These are phyloP conservation scores for Verticillium zaregamsianum DNA, from an alignment of 2,329 filamentous ascomycete species.

Conservation along the genomic window DNA sequence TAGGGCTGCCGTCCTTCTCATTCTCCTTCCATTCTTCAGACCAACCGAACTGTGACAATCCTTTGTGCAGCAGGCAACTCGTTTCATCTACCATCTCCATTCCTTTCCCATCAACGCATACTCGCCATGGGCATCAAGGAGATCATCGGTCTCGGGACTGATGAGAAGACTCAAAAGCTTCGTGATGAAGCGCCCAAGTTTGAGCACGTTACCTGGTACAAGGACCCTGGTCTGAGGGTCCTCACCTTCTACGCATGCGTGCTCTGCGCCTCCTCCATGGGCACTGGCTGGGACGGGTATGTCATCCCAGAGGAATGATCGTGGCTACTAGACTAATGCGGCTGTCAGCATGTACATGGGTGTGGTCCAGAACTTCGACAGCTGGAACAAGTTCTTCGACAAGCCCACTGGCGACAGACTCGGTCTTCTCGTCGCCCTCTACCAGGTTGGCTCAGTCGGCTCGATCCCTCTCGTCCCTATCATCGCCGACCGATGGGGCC, in stretches of 20 bases:
- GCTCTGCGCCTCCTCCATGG: slow-evolving; percentile 50
- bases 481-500: slow-evolving; percentile 24
- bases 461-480: slow-evolving; percentile 23
- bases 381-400: slow-evolving; percentile 19
- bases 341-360: background rate
- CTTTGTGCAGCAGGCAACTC: background rate
- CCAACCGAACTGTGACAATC: background rate
- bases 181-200: slow-evolving; percentile 42
- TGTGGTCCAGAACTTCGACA: slow-evolving; percentile 4
- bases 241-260: slow-evolving; percentile 48
- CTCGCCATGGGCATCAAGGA: slow-evolving; percentile 1
- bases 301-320: slow-evolving; percentile 5
- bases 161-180: slow-evolving; percentile 1
- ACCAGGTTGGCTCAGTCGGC: slow-evolving; percentile 42
- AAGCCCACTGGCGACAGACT: slow-evolving; percentile 23
- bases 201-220: slow-evolving; percentile 45
- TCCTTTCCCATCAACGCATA: background rate
- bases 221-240: slow-evolving; percentile 48
- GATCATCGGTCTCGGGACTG: background rate
- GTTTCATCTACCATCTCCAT: background rate
- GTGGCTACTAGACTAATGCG: background rate
- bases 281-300: slow-evolving; percentile 51
- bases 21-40: background rate
- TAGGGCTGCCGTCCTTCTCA: background rate
- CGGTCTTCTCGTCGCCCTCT: slow-evolving; percentile 33